Percentiles rank a stretch among this genome's conserved stretches.
phyloP scores from a whole-genome alignment of 1,284 basidiomycete genomes.

The Coniophora puteana region DNA sequence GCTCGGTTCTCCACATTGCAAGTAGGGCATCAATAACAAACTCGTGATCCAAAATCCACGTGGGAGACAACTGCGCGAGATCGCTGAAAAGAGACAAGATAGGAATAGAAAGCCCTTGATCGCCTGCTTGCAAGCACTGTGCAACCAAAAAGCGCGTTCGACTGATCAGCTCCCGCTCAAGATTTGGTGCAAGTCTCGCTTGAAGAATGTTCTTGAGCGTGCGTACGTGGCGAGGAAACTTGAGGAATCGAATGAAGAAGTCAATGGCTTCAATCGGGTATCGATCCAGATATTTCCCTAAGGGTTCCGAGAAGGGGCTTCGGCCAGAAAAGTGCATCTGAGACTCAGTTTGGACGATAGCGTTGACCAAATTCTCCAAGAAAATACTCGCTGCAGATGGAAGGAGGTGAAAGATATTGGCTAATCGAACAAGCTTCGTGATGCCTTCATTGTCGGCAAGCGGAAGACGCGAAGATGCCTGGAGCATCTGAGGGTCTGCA shows the following conservation, averaged over 20 bases:
- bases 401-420: constrained; percentile 96
- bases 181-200: constrained; percentile 71
- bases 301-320: constrained; percentile 92
- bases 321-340: constrained; percentile 86
- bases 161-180: constrained; percentile 72
- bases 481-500: constrained; percentile 83
- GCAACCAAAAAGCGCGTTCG: constrained; percentile 61
- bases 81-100: constrained; percentile 79
- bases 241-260: constrained; percentile 81
- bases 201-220: constrained; percentile 81
- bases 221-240: constrained; percentile 71
- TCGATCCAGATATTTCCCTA: constrained; percentile 89
- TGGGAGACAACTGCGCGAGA: constrained; percentile 61
- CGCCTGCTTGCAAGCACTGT: constrained; percentile 54
- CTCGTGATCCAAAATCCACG: constrained; percentile 72
- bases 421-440: constrained; percentile 88
- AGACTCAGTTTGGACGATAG: constrained; percentile 92
- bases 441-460: constrained; percentile 89
- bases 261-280: constrained; percentile 86
- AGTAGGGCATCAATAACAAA: constrained; percentile 69
- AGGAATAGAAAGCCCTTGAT: constrained; percentile 55
- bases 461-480: constrained; percentile 73
- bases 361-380: constrained; percentile 81
- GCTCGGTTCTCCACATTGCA: constrained; percentile 66
- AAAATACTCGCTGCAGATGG: constrained; percentile 93